Base-by-base conservation (phyloP, 2,329 filamentous ascomycete species). In the Lachnellula suecica region DNA sequence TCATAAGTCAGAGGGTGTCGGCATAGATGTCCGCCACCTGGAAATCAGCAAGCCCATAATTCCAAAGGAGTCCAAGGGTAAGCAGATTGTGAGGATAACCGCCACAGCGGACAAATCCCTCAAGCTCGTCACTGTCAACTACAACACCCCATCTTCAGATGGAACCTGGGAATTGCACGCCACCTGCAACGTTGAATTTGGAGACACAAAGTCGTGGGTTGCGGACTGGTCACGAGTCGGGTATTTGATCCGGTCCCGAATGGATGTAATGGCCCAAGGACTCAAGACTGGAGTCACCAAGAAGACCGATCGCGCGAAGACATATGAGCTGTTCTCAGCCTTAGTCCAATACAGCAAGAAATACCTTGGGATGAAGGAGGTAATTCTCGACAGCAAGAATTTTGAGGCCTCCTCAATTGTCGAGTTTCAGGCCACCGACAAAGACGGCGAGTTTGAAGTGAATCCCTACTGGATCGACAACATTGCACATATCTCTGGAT, bases 11-110 rank as follows among this genome's bases (percentile, higher is more conserved):
- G 37, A 15, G 47, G 74, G 79, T 27, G 74, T 84, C 19, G 82
- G 81, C 20, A 73, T 83, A 59, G 87, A 89, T 58, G 81, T 90
- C 19, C 76, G 76, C 57, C 74, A 83, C 44, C 83, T 91, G 74
- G 82, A 87, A 65, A 85, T 88, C 1, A 78, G 78, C 46, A 88
- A 89, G 75, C 83, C 86, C 29, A 74, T 92, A 54, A 87, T 91
- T 55, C 78, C 76, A 1, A 73, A 77, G 57, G 57, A 55, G 20
- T 20, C 37, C 37, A 41, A 41, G 34, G 70, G 72, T 45, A 76
- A 75, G 31, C 85, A 88, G 65, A 77, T 86, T 47, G 70, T 89
- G 25, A 78, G 81, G 61, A 74, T 87, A 59, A 78, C 79, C 45
- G 81, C 79, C 50, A 81, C 75, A 41, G 37, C 37, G 22, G 37